Evolutionary conservation across 306 rosid genomes (phyloP).

Genomic region (Ziziphus jujuba): DNA sequence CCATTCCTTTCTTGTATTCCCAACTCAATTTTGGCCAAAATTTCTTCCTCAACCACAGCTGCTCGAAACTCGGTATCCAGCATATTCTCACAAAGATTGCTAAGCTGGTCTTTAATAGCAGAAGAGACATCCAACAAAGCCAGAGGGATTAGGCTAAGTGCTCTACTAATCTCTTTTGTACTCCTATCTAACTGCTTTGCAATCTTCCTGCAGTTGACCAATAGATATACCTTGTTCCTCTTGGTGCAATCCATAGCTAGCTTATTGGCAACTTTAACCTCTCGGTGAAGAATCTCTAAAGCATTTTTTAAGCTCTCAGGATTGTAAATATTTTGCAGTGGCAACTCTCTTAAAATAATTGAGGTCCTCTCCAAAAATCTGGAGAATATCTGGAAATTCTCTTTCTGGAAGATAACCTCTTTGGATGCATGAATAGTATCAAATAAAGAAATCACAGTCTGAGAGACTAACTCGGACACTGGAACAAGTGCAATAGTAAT

Average conservation of each 20-base stretch:
- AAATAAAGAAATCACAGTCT: constrained; percentile 18
- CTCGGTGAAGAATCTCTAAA: constrained; percentile 38
- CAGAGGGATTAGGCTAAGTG: constrained; percentile 38
- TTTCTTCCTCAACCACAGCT: constrained; percentile 37
- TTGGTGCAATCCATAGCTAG: constrained; percentile 45
- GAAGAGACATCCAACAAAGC: constrained; percentile 36
- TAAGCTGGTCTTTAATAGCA: constrained; percentile 29
- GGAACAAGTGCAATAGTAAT: constrained; percentile 26
- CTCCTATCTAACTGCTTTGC: constrained; percentile 37
- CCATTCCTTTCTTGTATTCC: constrained; percentile 39
- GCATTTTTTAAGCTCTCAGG: constrained; percentile 38
- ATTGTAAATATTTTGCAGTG: constrained; percentile 23
- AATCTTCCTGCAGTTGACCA: constrained; percentile 46
- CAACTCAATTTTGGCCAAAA: constrained; percentile 42
- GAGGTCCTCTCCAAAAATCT: constrained; percentile 41
- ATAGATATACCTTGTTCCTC: constrained; percentile 49
- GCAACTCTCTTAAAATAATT: constrained; percentile 34
- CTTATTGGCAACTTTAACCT: constrained; percentile 42
- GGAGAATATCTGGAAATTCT: constrained; percentile 40
- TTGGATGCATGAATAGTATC: constrained; percentile 42
- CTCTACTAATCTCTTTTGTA: constrained; percentile 45
- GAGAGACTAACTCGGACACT: constrained; percentile 46
- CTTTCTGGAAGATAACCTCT: constrained; percentile 47
- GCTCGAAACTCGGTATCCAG: constrained; percentile 33
- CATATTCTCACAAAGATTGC: constrained; percentile 50